These are phyloP conservation scores for Aspergillus luchuensis DNA, from an alignment of 2,329 filamentous ascomycete species.

Conservation along the genomic window DNA sequence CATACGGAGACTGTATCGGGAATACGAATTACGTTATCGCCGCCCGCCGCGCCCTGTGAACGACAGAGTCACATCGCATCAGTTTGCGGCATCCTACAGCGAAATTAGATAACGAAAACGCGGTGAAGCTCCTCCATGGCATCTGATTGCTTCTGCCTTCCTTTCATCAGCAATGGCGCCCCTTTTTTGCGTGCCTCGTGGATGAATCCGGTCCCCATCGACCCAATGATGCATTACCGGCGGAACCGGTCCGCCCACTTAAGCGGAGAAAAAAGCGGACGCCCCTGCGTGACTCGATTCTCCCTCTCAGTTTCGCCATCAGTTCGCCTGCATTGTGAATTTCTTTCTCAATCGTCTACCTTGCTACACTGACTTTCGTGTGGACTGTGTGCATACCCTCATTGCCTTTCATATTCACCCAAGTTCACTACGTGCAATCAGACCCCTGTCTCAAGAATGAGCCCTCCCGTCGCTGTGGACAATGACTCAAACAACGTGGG, in stretches of 20 bases:
- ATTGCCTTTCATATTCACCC: not conserved
- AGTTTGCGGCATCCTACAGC: not conserved
- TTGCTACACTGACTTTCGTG: not conserved
- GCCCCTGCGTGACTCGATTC: slow-evolving; percentile 12
- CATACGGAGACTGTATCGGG: not conserved
- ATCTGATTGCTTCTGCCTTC: not conserved
- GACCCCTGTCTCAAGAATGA: slow-evolving; percentile 24
- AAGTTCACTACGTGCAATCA: not conserved
- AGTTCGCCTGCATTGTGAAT: not conserved
- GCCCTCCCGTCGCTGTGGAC: slow-evolving; percentile 28
- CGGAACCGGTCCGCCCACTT: slow-evolving; percentile 22
- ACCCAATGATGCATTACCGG: slow-evolving; percentile 5
- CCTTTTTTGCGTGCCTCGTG: not conserved
- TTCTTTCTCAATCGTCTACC: not conserved
- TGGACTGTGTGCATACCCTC: not conserved
- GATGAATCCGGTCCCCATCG: not conserved
- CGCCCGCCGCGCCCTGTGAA: slow-evolving; percentile 26
- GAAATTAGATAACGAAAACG: slow-evolving; percentile 29
- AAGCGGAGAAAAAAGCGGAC: slow-evolving; percentile 16
- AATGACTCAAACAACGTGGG: slow-evolving; percentile 13
- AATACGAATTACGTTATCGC: not conserved
- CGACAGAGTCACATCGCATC: slow-evolving; percentile 22
- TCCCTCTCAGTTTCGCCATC: slow-evolving; percentile 1
- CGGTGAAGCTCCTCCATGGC: slow-evolving; percentile 3
- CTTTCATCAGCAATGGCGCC: not conserved